Evolutionary conservation across 352 stramenopile species (phyloP).

Genomic region (Thraustotheca clavata): DNA sequence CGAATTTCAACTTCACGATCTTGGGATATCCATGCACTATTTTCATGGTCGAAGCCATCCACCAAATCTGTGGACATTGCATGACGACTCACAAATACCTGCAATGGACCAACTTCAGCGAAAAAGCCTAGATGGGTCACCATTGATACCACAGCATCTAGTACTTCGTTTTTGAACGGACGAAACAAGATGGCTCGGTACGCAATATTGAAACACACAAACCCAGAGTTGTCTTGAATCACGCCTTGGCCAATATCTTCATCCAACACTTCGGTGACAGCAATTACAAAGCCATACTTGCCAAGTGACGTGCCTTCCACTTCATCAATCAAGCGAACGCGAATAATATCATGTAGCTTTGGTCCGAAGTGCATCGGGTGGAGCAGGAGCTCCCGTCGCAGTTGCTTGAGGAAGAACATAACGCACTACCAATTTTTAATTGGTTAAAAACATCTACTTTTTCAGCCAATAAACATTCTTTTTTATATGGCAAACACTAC

Average conservation of each 20-base stretch:
- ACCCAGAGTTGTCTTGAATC: slow-evolving; percentile 97
- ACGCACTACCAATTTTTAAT: not conserved
- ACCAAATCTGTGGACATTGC: slow-evolving; percentile 93
- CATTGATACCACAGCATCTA: slow-evolving; percentile 95
- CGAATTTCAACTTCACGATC: slow-evolving; percentile 97
- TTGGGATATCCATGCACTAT: slow-evolving; percentile 96
- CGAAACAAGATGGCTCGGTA: slow-evolving; percentile 95
- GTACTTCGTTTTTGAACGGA: slow-evolving; percentile 96
- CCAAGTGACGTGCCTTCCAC: slow-evolving; percentile 94
- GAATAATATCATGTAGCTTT: slow-evolving; percentile 94
- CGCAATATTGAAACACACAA: slow-evolving; percentile 94
- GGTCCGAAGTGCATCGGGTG: slow-evolving; percentile 94
- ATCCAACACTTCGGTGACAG: slow-evolving; percentile 93
- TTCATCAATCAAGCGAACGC: slow-evolving; percentile 92
- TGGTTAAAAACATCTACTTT: not conserved
- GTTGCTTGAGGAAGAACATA: slow-evolving; percentile 87
- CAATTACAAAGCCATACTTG: slow-evolving; percentile 96
- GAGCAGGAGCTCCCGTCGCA: slow-evolving; percentile 89
- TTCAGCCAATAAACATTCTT: not conserved
- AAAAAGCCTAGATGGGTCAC: slow-evolving; percentile 97
- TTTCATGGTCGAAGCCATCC: slow-evolving; percentile 94
- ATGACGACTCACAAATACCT: slow-evolving; percentile 96
- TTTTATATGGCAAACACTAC: not conserved
- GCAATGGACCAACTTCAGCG: slow-evolving; percentile 91
- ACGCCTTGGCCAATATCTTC: slow-evolving; percentile 94